Evolutionary conservation across 1,139 yeast species (phyloP).

Genomic region (Lodderomyces oxycetoniae): DNA sequence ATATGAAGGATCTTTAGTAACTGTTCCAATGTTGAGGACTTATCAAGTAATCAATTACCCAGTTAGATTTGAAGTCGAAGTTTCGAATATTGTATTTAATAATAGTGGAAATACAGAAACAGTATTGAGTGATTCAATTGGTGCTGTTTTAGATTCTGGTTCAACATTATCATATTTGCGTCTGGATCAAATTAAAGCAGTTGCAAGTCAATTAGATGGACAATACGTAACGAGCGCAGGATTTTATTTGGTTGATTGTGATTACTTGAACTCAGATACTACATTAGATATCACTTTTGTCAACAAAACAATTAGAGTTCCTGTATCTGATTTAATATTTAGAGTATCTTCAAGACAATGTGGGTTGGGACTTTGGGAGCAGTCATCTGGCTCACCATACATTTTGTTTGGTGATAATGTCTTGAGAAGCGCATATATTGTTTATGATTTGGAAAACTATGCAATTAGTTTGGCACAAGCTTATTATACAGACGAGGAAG

Average conservation of each 20-base stretch:
- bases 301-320: slow-evolving; percentile 31
- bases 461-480: slow-evolving; percentile 70
- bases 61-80: slow-evolving; percentile 12
- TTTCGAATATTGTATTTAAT: slow-evolving; percentile 17
- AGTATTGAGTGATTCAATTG: slow-evolving; percentile 18
- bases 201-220: slow-evolving; percentile 29
- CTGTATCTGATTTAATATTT: slow-evolving; percentile 25
- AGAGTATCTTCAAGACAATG: slow-evolving; percentile 19
- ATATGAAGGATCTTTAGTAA: slow-evolving; percentile 28
- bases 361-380: slow-evolving; percentile 28
- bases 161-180: slow-evolving; percentile 38
- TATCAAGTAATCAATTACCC: slow-evolving; percentile 8
- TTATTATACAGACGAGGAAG: slow-evolving; percentile 21
- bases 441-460: slow-evolving; percentile 65
- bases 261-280: slow-evolving; percentile 4
- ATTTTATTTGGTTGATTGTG: slow-evolving; percentile 23
- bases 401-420: slow-evolving; percentile 66
- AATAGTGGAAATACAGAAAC: slow-evolving; percentile 20
- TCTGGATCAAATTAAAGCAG: slow-evolving; percentile 18
- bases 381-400: slow-evolving; percentile 16
- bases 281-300: slow-evolving; percentile 35
- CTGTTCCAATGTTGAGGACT: slow-evolving; percentile 11
- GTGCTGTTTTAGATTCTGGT: slow-evolving; percentile 43
- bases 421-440: slow-evolving; percentile 69
- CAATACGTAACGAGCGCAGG: slow-evolving; percentile 17